Base-by-base conservation (phyloP, 2,329 filamentous ascomycete genomes). In the Colletotrichum shisoi region DNA sequence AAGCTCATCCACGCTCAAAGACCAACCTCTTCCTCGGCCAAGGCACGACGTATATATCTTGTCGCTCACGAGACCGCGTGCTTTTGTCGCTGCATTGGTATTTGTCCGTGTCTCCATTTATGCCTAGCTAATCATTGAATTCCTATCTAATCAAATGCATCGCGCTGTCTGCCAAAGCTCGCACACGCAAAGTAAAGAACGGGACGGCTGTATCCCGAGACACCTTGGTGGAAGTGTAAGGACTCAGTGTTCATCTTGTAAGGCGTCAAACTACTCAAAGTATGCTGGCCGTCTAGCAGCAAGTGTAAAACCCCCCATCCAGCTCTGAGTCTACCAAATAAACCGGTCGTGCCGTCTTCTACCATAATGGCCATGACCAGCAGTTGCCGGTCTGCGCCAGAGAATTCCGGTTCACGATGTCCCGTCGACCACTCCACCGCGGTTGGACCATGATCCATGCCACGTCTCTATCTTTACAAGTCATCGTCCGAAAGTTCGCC, bases 401-500 rank as follows among this genome's bases (percentile, higher is more conserved):
- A 60, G 56, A 65, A 67, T 54, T 27, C 49, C 64, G 62, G 64
- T 59, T 60, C 64, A 59, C 49, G 37, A 60, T 59, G 48, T 48
- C 61, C 54, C 34, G 44, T 56, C 39, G 44, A 57, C 54, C 56
- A 57, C 48, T 60, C 49, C 64, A 19, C 44, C 61, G 15, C 13
- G 37, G 42, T 67, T 42, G 49, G 54, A 65, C 8, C 48, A 59
- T 67, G 24, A 57, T 64, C 61, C 64, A 46, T 37, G 27, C 24
- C 27, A 49, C 37, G 56, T 51, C 42, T 54, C 64, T 51, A 59
- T 64, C 42, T 81, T 83, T 85, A 87, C 80, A 87, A 79, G 77
- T 87, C 84, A 69, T 89, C 87, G 72, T 92, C 89, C 74, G 97
- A 94, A 72, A 96, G 92, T 87, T 98, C 95, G 77, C 93, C 94